These are phyloP conservation scores for Penicillium mononematosum DNA, from an alignment of 495 filamentous ascomycete species.

Conservation along the genomic window DNA sequence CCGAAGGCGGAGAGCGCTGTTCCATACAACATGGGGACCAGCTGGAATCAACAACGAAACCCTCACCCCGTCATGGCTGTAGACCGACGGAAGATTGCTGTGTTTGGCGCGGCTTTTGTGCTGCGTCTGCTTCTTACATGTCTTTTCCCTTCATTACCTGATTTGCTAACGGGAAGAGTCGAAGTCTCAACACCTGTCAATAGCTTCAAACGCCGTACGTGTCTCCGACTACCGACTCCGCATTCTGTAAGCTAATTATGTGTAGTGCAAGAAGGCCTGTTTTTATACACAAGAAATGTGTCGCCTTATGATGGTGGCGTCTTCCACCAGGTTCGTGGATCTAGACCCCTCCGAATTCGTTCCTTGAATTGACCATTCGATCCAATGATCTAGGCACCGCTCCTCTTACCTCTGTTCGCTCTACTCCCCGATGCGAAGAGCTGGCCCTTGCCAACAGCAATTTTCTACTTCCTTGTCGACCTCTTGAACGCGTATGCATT, in stretches of 20 bases:
- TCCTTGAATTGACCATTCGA: slow-evolving; percentile 12
- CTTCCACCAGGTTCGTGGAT: slow-evolving; percentile 74
- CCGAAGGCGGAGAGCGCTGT: slow-evolving; percentile 30
- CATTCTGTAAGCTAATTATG: slow-evolving; percentile 5
- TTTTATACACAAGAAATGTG: slow-evolving; percentile 92
- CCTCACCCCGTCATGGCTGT: slow-evolving; percentile 50
- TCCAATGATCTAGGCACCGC: slow-evolving; percentile 61
- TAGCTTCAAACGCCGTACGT: slow-evolving; percentile 93
- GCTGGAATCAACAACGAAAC: slow-evolving; percentile 20
- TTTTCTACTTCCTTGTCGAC: slow-evolving; percentile 82
- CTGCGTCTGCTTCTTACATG: slow-evolving; percentile 78
- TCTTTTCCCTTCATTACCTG: slow-evolving; percentile 78
- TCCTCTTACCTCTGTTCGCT: slow-evolving; percentile 87
- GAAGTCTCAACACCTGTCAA: slow-evolving; percentile 96
- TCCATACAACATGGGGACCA: slow-evolving; percentile 25
- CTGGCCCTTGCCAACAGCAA: slow-evolving; percentile 67
- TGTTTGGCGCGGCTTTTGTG: slow-evolving; percentile 74
- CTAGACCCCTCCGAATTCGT: slow-evolving; percentile 7
- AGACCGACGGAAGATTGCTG: slow-evolving; percentile 70
- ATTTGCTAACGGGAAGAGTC: slow-evolving; percentile 84
- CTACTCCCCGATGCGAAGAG: slow-evolving; percentile 67
- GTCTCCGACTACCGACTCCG: slow-evolving; percentile 1
- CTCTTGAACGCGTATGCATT: slow-evolving; percentile 81
- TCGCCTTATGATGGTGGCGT: slow-evolving; percentile 97
- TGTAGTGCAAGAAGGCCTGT: slow-evolving; percentile 93